phyloP scores from a whole-genome alignment of 75 land plant genomes.

The Pinus taeda region DNA sequence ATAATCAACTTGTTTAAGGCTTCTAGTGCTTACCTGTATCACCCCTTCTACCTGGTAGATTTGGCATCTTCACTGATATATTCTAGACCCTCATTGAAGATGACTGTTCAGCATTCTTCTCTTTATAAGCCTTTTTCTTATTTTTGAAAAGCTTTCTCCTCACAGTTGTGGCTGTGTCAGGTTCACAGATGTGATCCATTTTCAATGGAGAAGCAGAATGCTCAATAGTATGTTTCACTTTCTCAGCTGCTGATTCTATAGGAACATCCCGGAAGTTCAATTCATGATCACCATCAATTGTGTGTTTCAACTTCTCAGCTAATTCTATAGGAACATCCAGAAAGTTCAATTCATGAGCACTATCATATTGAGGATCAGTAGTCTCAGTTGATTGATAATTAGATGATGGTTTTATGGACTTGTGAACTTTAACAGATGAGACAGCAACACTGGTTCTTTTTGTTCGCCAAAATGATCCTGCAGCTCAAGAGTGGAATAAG shows the following conservation, averaged over 20 bases:
- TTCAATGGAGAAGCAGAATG: constrained; percentile 5
- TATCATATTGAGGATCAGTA: background rate
- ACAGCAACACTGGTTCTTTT: constrained; percentile 4
- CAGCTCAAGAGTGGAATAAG: background rate
- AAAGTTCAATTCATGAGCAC: background rate
- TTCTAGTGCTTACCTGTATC: background rate
- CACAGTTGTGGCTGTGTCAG: background rate
- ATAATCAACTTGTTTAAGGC: too few relatives aligned
- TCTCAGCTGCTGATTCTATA: background rate
- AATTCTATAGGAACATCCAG: background rate
- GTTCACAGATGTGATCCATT: background rate
- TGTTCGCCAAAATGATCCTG: constrained; percentile 9
- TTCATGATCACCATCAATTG: background rate
- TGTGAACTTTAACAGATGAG: background rate
- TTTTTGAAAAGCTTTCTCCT: background rate
- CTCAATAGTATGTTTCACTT: background rate
- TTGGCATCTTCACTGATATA: background rate
- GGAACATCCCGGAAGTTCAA: background rate
- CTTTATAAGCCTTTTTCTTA: background rate
- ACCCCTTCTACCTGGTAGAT: background rate
- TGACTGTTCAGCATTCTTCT: background rate
- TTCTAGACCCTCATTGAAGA: background rate
- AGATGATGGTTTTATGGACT: constrained; percentile 2
- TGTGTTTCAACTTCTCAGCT: background rate
- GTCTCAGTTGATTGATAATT: constrained; percentile 2